These are phyloP conservation scores for Teunomyces tritomae DNA, from an alignment of 805 yeast species.

Conservation along the genomic window DNA sequence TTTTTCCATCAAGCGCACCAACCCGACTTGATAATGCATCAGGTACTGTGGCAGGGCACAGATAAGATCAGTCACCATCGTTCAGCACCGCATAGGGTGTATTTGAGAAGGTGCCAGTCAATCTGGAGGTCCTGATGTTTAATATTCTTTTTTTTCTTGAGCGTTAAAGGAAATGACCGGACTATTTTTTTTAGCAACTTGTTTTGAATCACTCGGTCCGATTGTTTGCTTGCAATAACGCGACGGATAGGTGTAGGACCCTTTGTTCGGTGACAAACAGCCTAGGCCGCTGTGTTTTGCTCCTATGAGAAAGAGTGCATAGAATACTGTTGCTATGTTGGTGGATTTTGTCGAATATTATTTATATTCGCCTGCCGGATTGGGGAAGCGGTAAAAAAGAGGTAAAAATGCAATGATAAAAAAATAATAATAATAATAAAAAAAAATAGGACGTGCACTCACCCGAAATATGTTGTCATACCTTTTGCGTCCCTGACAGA, in stretches of 20 bases:
- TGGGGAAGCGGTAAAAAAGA: background rate
- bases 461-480: conserved; percentile 3
- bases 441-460: background rate
- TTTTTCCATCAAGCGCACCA: background rate
- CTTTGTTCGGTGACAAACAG: background rate
- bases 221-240: too few species aligned
- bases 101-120: background rate
- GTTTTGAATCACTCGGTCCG: too few species aligned
- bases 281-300: background rate
- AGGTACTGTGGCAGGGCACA: background rate
- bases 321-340: background rate
- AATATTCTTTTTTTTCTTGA: too few species aligned
- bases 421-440: background rate
- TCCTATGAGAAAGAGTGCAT: background rate
- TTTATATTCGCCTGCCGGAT: background rate
- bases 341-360: background rate
- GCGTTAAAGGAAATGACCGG: too few species aligned
- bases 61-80: background rate
- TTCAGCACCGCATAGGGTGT: background rate
- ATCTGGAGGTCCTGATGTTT: too few species aligned
- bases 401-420: background rate
- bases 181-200: too few species aligned
- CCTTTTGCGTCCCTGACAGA: background rate
- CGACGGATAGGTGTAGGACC: background rate
- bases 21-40: background rate